A percentile compares a stretch with the other conserved stretches of the same genome.
phyloP scores from a whole-genome alignment of 768 basidiomycete species.

The Suillus weaverae region DNA sequence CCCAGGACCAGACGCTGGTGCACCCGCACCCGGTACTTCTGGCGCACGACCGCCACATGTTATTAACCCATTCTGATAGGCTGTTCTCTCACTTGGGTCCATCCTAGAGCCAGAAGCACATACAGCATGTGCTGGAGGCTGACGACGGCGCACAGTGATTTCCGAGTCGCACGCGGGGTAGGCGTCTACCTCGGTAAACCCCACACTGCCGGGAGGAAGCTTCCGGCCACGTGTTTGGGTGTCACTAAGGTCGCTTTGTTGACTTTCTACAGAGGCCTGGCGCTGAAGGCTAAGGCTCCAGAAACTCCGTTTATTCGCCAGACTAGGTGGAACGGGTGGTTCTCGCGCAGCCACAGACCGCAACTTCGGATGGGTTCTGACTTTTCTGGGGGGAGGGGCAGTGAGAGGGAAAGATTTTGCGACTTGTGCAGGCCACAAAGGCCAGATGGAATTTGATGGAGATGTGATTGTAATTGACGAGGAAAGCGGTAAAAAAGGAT shows the following conservation, averaged over 20 bases:
- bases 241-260: slow-evolving; percentile 28
- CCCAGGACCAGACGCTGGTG: not conserved
- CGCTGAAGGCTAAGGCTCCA: slow-evolving; percentile 21
- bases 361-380: slow-evolving; percentile 31
- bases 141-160: not conserved
- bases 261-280: slow-evolving; percentile 32
- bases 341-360: slow-evolving; percentile 28
- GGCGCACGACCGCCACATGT: not conserved
- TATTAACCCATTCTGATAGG: not conserved
- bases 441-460: slow-evolving; percentile 24
- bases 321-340: slow-evolving; percentile 32
- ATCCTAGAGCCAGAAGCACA: not conserved
- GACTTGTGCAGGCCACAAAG: slow-evolving; percentile 28
- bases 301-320: slow-evolving; percentile 29
- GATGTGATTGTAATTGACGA: slow-evolving; percentile 19
- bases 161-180: not conserved
- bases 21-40: not conserved
- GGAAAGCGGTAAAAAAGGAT: slow-evolving; percentile 25
- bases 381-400: slow-evolving; percentile 26
- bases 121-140: not conserved
- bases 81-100: not conserved
- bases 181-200: slow-evolving; percentile 2
- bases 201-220: slow-evolving; percentile 9
- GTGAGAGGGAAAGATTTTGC: slow-evolving; percentile 33
- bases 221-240: slow-evolving; percentile 12